phyloP scores from a whole-genome alignment of 768 basidiomycete species.

The Sporobolomyces phaffii region DNA sequence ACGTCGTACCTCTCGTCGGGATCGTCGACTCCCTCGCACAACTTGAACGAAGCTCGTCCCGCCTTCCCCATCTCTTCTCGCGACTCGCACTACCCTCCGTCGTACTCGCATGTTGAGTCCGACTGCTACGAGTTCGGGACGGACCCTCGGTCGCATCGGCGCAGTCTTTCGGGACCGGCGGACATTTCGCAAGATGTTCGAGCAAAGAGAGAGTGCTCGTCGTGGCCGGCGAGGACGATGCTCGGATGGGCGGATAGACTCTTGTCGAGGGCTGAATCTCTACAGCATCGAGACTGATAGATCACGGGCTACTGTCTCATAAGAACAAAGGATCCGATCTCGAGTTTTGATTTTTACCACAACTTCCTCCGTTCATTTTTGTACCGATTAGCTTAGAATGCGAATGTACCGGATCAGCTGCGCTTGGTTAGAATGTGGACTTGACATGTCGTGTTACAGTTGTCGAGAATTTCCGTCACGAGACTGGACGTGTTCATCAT shows the following conservation, averaged over 20 bases:
- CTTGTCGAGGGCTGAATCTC: neutral
- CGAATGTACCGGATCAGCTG: too few species aligned
- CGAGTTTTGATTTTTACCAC: too few species aligned
- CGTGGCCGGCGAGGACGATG: constrained; percentile 1
- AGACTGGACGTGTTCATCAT: too few species aligned
- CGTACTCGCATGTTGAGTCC: constrained; percentile 5
- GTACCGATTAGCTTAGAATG: too few species aligned
- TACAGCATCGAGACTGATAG: neutral
- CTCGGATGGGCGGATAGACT: constrained; percentile 3
- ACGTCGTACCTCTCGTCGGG: neutral
- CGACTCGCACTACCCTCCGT: neutral
- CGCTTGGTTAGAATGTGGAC: too few species aligned
- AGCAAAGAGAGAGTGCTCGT: neutral
- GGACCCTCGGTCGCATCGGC: neutral
- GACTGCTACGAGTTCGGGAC: neutral
- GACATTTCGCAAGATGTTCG: too few species aligned
- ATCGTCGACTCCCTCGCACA: neutral
- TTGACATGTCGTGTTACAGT: too few species aligned
- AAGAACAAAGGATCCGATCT: too few species aligned
- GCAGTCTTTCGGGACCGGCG: neutral
- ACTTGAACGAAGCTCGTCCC: neutral
- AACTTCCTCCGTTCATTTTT: too few species aligned
- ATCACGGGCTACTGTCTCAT: too few species aligned
- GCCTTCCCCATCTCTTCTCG: neutral
- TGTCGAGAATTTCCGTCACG: too few species aligned